Percentiles rank a stretch among this genome's conserved stretches.
These are phyloP conservation scores for Saccharomycodes ludwigii DNA, from an alignment of 805 yeast species.

Conservation along the genomic window DNA sequence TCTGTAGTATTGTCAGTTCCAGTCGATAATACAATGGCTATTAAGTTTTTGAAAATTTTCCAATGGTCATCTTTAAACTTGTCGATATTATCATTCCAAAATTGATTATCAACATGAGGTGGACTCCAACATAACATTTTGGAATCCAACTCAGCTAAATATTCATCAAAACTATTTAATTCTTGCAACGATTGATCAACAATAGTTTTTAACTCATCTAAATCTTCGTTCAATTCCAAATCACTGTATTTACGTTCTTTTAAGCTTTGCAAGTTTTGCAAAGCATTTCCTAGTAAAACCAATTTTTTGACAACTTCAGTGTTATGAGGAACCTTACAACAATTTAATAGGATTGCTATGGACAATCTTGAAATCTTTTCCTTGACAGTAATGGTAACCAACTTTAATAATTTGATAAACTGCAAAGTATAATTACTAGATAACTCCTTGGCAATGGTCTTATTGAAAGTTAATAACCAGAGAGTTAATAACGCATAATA, in stretches of 20 bases:
- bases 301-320: conserved; percentile 51
- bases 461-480: conserved; percentile 78
- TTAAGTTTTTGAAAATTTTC: conserved; percentile 53
- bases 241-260: conserved; percentile 90
- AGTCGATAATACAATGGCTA: conserved; percentile 33
- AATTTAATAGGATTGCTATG: conserved; percentile 59
- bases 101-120: conserved; percentile 76
- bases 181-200: conserved; percentile 62
- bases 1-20: conserved; percentile 14
- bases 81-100: conserved; percentile 76
- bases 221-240: conserved; percentile 73
- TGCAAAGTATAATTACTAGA: conserved; percentile 40
- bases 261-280: conserved; percentile 53
- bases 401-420: conserved; percentile 30
- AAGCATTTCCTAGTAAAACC: conserved; percentile 61
- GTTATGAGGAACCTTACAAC: conserved; percentile 30
- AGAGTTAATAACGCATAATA: conserved; percentile 65
- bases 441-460: conserved; percentile 36
- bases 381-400: conserved; percentile 75
- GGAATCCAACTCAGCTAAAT: conserved; percentile 69
- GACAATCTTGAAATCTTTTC: conserved; percentile 82
- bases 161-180: conserved; percentile 88
- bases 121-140: conserved; percentile 81
- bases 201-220: conserved; percentile 42
- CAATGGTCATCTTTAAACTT: conserved; percentile 70